A percentile compares a stretch with the other conserved stretches of the same genome.
These are phyloP conservation scores for Gastrodia elata DNA, from an alignment of 106 monocot species.

Conservation along the genomic window DNA sequence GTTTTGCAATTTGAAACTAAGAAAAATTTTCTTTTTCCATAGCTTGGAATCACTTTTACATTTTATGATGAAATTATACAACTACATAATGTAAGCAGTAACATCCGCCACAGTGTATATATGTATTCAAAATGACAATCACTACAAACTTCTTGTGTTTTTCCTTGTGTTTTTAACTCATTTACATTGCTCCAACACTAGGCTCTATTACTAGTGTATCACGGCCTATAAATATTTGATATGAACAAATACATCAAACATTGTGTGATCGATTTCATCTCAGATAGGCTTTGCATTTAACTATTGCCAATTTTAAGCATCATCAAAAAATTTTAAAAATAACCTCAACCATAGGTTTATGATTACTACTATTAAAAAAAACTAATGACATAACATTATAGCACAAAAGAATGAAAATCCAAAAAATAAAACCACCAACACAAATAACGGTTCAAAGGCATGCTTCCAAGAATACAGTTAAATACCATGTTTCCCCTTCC, in stretches of 20 bases:
- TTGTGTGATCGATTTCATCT: not conserved
- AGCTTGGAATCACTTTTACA: no score
- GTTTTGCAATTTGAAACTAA: no score
- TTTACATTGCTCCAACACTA: no score
- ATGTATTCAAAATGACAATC: no score
- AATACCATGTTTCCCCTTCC: constrained; percentile 64
- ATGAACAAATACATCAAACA: not conserved
- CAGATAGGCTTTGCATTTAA: not conserved
- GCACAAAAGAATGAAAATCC: not conserved
- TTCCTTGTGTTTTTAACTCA: no score
- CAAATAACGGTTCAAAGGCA: not conserved
- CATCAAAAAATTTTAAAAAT: not conserved
- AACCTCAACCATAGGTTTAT: not conserved
- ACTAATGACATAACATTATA: not conserved
- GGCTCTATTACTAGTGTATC: no score
- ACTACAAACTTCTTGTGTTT: no score
- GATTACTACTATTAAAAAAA: not conserved
- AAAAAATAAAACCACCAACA: not conserved
- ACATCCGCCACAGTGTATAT: no score
- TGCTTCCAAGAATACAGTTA: not conserved
- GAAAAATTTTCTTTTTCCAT: no score
- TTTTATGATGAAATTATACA: no score
- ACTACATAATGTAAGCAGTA: no score
- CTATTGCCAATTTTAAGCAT: not conserved
- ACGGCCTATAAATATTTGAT: no score